Evolutionary conservation across 23 red algal genomes (phyloP).

Genomic region (Chondrus crispus): DNA sequence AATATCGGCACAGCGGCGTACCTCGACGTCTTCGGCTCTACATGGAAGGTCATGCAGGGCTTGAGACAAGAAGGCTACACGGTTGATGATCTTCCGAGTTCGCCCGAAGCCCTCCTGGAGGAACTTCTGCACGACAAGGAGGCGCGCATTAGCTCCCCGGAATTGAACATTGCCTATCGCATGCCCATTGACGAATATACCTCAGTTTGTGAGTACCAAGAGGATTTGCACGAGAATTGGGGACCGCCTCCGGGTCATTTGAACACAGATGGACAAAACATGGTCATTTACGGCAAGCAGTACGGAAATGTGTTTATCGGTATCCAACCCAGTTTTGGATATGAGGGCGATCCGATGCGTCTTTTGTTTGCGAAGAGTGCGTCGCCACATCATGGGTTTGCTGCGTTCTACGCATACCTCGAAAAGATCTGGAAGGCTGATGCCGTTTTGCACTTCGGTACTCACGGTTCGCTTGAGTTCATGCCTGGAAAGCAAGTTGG

Average conservation of each 20-base stretch:
- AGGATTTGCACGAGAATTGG: conserved; percentile 93
- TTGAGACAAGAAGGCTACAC: conserved; percentile 75
- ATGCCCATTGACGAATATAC: conserved; percentile 93
- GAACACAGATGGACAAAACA: conserved; percentile 94
- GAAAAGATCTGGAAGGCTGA: conserved; percentile 92
- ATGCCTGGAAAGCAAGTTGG: conserved; percentile 99
- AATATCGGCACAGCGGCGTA: conserved; percentile 99
- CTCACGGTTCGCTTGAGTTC: conserved; percentile 97
- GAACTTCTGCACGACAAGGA: conserved; percentile 94
- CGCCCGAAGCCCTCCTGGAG: conserved; percentile 73
- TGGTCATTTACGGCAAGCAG: conserved; percentile 90
- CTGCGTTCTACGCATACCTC: conserved; percentile 89
- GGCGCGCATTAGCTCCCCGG: conserved; percentile 88
- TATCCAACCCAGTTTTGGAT: conserved; percentile 96
- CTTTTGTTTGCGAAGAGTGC: conserved; percentile 97
- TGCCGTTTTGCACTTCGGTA: conserved; percentile 98
- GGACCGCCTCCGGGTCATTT: conserved; percentile 91
- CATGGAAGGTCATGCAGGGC: conserved; percentile 79
- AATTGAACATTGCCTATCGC: conserved; percentile 93
- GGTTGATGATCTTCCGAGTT: conserved; percentile 81
- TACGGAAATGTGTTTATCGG: conserved; percentile 96
- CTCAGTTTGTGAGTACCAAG: conserved; percentile 70
- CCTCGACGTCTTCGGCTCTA: conserved; percentile 95
- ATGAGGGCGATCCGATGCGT: conserved; percentile 99
- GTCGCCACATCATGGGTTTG: conserved; percentile 97